Evolutionary conservation across 257 asterid species (phyloP).

Genomic region (Coffea canephora): DNA sequence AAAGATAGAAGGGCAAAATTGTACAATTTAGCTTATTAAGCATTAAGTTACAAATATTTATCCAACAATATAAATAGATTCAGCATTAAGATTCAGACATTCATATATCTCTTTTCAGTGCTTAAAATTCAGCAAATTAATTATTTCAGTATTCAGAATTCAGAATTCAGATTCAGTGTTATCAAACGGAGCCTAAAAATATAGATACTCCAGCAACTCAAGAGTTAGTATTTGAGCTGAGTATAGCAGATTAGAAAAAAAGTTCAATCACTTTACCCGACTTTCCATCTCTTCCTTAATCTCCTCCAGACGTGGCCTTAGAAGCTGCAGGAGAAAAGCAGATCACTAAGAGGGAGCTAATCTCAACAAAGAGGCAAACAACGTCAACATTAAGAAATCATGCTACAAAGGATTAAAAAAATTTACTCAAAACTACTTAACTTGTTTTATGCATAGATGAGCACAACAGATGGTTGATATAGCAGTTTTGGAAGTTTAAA

Average conservation of each 20-base stretch:
- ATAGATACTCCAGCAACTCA: neutral
- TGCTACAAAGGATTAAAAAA: neutral
- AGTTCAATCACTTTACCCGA: slow-evolving; percentile 43
- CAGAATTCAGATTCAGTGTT: too few relatives aligned
- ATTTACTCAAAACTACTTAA: neutral
- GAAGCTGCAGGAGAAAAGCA: slow-evolving; percentile 55
- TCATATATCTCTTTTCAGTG: too few relatives aligned
- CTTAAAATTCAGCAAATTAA: too few relatives aligned
- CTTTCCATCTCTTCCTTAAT: slow-evolving; percentile 71
- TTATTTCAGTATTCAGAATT: neutral
- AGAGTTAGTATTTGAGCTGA: neutral
- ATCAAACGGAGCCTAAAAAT: neutral
- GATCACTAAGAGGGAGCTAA: slow-evolving; percentile 17
- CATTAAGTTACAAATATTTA: too few relatives aligned
- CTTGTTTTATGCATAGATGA: neutral
- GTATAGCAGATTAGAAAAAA: slow-evolving; percentile 16
- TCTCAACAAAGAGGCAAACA: slow-evolving; percentile 6
- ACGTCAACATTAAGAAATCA: neutral
- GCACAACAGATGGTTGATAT: neutral
- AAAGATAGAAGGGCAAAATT: too few relatives aligned
- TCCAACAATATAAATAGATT: too few relatives aligned
- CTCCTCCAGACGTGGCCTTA: slow-evolving; percentile 70
- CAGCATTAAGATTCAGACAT: too few relatives aligned
- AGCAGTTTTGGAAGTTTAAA: neutral
- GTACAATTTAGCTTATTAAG: too few relatives aligned